Evolutionary conservation across 495 filamentous ascomycete species (phyloP).

Genomic region (Eremomyces bilateralis): DNA sequence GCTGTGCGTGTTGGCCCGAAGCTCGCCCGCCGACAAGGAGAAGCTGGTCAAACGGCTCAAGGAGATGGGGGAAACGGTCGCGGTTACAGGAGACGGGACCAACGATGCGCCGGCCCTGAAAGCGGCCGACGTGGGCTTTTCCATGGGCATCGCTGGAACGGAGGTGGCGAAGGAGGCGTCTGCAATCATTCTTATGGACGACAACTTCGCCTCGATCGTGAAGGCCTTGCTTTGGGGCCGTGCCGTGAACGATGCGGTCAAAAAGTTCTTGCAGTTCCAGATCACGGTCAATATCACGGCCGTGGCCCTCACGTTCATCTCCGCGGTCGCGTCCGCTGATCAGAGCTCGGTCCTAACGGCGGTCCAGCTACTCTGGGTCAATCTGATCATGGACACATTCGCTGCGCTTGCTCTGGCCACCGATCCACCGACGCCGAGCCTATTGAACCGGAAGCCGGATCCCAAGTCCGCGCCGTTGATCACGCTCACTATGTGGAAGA

Average conservation of each 20-base stretch:
- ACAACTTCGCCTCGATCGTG: constrained; percentile 80
- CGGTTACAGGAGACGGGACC: constrained; percentile 82
- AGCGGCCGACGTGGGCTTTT: constrained; percentile 74
- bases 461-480: constrained; percentile 59
- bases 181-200: constrained; percentile 85
- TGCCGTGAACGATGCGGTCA: constrained; percentile 71
- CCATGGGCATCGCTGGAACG: constrained; percentile 79
- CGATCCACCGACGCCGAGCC: constrained; percentile 47
- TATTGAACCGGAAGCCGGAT: constrained; percentile 57
- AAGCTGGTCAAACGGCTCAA: constrained; percentile 61
- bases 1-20: constrained; percentile 67
- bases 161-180: constrained; percentile 87
- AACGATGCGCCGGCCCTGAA: constrained; percentile 82
- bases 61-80: constrained; percentile 72
- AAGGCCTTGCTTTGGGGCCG: constrained; percentile 78
- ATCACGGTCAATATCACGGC: constrained; percentile 82
- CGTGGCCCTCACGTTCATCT: constrained; percentile 64
- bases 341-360: constrained; percentile 60
- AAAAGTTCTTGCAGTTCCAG: constrained; percentile 89
- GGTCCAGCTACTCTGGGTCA: constrained; percentile 79
- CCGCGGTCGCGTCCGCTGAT: constrained; percentile 41
- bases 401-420: constrained; percentile 82
- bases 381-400: constrained; percentile 91
- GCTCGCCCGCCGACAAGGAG: constrained; percentile 67
- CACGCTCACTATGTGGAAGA: constrained; percentile 75